These are phyloP conservation scores for Trypethelium eluteriae DNA, from an alignment of 495 filamentous ascomycete species.

Conservation along the genomic window DNA sequence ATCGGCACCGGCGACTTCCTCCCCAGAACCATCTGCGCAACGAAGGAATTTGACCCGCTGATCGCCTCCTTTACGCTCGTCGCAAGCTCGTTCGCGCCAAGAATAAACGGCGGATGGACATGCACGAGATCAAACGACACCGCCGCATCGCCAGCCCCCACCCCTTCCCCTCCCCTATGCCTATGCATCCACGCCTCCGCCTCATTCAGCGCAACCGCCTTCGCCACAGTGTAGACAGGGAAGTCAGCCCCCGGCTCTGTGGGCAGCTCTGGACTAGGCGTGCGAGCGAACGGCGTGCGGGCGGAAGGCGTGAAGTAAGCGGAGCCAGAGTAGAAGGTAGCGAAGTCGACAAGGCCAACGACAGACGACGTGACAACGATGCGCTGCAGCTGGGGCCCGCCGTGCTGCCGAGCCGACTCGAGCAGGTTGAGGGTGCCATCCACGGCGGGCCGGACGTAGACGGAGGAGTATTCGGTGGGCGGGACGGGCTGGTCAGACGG, in stretches of 20 bases:
- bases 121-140: constrained; percentile 40
- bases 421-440: constrained; percentile 36
- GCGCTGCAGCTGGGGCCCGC: constrained; percentile 30
- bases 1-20: constrained; percentile 14
- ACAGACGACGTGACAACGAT: constrained; percentile 13
- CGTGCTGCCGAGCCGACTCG: constrained; percentile 33
- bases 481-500: not conserved
- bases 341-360: constrained; percentile 36
- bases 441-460: constrained; percentile 37
- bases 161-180: constrained; percentile 36
- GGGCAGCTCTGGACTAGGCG: not conserved
- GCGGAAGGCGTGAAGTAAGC: constrained; percentile 25
- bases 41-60: not conserved
- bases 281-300: constrained; percentile 1
- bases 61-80: constrained; percentile 29
- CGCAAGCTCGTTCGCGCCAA: constrained; percentile 40
- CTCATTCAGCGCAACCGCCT: constrained; percentile 35
- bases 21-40: not conserved
- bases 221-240: constrained; percentile 35
- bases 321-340: constrained; percentile 37
- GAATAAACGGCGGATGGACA: constrained; percentile 41
- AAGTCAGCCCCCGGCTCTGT: constrained; percentile 16
- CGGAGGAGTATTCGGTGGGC: constrained; percentile 14
- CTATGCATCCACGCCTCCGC: constrained; percentile 39
- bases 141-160: too few relatives aligned